These are phyloP conservation scores for Pharnaceum exiguum DNA, from an alignment of 148 eudicot genomes.

Conservation along the genomic window DNA sequence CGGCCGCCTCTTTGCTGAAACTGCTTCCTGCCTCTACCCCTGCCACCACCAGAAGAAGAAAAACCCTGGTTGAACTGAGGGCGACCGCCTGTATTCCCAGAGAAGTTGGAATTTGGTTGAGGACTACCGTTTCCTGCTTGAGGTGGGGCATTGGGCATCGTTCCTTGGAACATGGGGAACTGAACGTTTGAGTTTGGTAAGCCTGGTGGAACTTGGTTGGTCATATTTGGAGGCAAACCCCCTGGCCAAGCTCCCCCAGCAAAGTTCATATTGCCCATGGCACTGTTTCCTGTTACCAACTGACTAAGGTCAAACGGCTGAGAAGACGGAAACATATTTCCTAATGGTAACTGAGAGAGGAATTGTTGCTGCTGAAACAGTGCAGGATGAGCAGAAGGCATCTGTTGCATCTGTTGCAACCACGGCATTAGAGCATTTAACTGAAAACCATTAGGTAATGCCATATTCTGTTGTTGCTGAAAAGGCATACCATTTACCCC, in stretches of 20 bases:
- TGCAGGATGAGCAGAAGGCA: slow-evolving; percentile 25
- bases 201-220: slow-evolving; percentile 36
- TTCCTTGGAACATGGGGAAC: slow-evolving; percentile 25
- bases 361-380: slow-evolving; percentile 22
- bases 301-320: slow-evolving; percentile 48
- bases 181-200: slow-evolving; percentile 31
- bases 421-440: slow-evolving; percentile 41
- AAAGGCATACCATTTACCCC: slow-evolving; percentile 46
- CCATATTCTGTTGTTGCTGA: slow-evolving; percentile 46
- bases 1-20: slow-evolving; percentile 56
- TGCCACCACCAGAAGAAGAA: slow-evolving; percentile 35
- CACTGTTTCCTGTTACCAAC: slow-evolving; percentile 25
- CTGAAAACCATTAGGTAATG: slow-evolving; percentile 33
- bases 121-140: slow-evolving; percentile 16
- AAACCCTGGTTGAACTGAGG: slow-evolving; percentile 37
- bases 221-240: slow-evolving; percentile 28
- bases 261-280: slow-evolving; percentile 34
- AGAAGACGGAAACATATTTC: slow-evolving; percentile 24
- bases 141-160: slow-evolving; percentile 16
- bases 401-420: slow-evolving; percentile 52
- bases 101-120: slow-evolving; percentile 15
- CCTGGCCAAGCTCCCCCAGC: slow-evolving; percentile 42
- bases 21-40: slow-evolving; percentile 44
- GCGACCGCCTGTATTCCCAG: slow-evolving; percentile 21
- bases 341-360: slow-evolving; percentile 31